Percentiles rank a stretch among this genome's conserved stretches.
These are phyloP conservation scores for Globisporangium cederbergense DNA, from an alignment of 352 stramenopile genomes.

Conservation along the genomic window DNA sequence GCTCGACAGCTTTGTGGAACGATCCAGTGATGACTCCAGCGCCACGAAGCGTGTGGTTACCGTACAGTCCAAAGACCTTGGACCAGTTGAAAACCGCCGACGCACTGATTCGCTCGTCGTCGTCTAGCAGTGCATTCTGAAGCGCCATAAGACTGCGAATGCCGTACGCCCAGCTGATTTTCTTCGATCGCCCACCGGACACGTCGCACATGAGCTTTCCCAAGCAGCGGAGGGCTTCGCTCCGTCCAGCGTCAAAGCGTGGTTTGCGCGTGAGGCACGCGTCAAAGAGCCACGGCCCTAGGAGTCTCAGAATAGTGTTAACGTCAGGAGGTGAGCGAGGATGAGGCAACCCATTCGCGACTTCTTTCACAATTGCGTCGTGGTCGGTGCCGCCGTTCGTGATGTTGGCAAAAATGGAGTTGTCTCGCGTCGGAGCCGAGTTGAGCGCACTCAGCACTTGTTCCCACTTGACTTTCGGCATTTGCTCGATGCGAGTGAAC, in stretches of 20 bases:
- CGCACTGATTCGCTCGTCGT: constrained; percentile 76
- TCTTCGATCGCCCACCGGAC: constrained; percentile 67
- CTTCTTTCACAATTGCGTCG: constrained; percentile 20
- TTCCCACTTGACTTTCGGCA: constrained; percentile 70
- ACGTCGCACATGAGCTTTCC: constrained; percentile 73
- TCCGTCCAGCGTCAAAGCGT: constrained; percentile 66
- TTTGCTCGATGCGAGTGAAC: constrained; percentile 62
- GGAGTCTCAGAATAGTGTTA: constrained; percentile 75
- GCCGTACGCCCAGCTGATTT: constrained; percentile 79
- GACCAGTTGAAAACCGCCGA: constrained; percentile 86
- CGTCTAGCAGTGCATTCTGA: constrained; percentile 72
- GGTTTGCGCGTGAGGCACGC: constrained; percentile 70
- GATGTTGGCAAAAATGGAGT: constrained; percentile 42
- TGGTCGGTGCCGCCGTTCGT: constrained; percentile 31
- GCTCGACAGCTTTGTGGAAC: constrained; percentile 80
- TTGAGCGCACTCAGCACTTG: constrained; percentile 67
- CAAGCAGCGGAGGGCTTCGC: constrained; percentile 73
- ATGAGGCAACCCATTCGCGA: constrained; percentile 25
- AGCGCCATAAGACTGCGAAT: constrained; percentile 82
- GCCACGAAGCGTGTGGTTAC: constrained; percentile 78
- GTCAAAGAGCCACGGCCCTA: constrained; percentile 85
- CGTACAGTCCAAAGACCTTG: constrained; percentile 75
- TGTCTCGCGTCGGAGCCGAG: constrained; percentile 39
- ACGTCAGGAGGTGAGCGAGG: constrained; percentile 73
- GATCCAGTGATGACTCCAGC: constrained; percentile 69